phyloP scores from a whole-genome alignment of 2,329 filamentous ascomycete species.

The Juglanconis oblonga region DNA sequence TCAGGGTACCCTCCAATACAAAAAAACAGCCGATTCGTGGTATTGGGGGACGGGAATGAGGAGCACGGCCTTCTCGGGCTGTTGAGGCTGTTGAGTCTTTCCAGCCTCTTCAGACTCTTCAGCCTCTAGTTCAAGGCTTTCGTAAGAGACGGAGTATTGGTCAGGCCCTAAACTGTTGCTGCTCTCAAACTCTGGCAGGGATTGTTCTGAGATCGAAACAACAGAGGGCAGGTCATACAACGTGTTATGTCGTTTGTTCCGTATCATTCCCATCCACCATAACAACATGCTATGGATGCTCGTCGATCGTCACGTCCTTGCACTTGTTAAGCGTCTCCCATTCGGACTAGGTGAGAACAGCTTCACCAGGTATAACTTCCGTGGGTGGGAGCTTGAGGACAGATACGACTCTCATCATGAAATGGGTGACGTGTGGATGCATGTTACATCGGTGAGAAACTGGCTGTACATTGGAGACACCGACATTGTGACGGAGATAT shows the following conservation, averaged over 20 bases:
- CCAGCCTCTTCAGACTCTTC: too few species aligned
- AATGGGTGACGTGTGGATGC: slow-evolving; percentile 23
- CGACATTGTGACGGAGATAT: neutral
- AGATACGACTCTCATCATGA: slow-evolving; percentile 20
- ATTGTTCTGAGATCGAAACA: neutral
- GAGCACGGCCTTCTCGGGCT: too few species aligned
- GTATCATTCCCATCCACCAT: slow-evolving; percentile 29
- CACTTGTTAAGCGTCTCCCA: slow-evolving; percentile 22
- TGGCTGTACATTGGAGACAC: slow-evolving; percentile 4
- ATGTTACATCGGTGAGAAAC: neutral
- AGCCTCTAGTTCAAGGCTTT: too few species aligned
- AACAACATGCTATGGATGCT: slow-evolving; percentile 30
- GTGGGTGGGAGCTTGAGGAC: slow-evolving; percentile 27
- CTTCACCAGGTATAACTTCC: slow-evolving; percentile 31
- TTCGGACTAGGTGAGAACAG: slow-evolving; percentile 24
- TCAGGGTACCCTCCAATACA: too few species aligned
- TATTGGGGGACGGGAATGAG: too few species aligned
- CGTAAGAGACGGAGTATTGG: too few species aligned
- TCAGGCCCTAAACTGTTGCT: too few species aligned
- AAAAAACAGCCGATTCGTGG: too few species aligned
- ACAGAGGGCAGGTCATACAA: neutral
- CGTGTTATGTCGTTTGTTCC: slow-evolving; percentile 2
- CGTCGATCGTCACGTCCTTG: slow-evolving; percentile 24
- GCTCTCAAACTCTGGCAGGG: neutral
- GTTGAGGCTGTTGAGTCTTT: too few species aligned